phyloP scores from a whole-genome alignment of 768 basidiomycete species.

The Suillus americanus region DNA sequence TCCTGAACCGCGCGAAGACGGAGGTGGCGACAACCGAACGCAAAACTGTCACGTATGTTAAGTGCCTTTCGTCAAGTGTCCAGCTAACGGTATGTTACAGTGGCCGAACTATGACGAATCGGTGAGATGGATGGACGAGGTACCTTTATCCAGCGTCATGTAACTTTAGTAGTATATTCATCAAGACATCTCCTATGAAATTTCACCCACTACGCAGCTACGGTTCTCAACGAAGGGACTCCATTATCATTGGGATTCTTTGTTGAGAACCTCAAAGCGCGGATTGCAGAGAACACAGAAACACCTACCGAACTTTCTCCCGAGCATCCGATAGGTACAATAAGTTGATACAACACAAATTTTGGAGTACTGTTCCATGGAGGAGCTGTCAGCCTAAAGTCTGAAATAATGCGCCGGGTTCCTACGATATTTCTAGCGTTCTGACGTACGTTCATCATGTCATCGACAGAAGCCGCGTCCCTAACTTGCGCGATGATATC shows the following conservation, averaged over 20 bases:
- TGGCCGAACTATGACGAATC: constrained; percentile 56
- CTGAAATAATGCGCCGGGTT: too few species aligned
- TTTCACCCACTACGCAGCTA: neutral
- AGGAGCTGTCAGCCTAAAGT: too few species aligned
- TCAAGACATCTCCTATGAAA: neutral
- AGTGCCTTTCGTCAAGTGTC: neutral
- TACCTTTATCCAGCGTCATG: neutral
- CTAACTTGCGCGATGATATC: too few species aligned
- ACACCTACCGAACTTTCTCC: neutral
- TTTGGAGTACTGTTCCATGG: too few species aligned
- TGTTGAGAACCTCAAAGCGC: neutral
- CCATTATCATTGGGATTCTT: neutral
- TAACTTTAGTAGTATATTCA: neutral
- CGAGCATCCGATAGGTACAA: neutral
- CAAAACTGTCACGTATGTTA: constrained; percentile 82
- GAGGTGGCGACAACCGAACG: constrained; percentile 80
- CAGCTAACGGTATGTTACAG: constrained; percentile 32
- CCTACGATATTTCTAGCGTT: too few species aligned
- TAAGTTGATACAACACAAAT: too few species aligned
- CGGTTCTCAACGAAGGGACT: neutral
- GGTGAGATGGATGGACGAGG: constrained; percentile 31
- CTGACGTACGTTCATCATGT: too few species aligned
- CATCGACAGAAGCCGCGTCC: too few species aligned
- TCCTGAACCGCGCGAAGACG: constrained; percentile 94
- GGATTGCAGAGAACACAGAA: neutral